Conservation (phyloP, 2,329 filamentous ascomycete species). For the Monosporascus sp. region DNA sequence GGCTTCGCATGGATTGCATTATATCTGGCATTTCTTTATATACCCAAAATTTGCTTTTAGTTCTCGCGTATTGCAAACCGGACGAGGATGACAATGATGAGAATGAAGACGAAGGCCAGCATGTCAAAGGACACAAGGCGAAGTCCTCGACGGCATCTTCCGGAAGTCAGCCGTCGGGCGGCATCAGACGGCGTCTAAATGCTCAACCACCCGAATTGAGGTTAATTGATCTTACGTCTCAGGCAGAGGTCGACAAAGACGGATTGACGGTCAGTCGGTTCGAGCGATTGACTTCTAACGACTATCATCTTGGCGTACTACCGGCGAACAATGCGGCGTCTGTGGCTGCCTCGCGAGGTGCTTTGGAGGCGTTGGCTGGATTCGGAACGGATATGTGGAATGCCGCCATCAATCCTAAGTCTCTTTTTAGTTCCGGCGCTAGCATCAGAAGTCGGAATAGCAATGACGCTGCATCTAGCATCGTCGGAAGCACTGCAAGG, state of each 20-base stretch:
- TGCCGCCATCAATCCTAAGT: slow-evolving; percentile 78
- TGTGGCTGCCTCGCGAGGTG: slow-evolving; percentile 59
- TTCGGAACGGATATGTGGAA: slow-evolving; percentile 80
- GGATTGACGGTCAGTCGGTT: slow-evolving; percentile 80
- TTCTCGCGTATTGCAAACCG: slow-evolving; percentile 82
- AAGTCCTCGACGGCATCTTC: slow-evolving; percentile 41
- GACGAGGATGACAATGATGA: slow-evolving; percentile 56
- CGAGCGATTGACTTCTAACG: slow-evolving; percentile 77
- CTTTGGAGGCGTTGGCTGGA: slow-evolving; percentile 70
- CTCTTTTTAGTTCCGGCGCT: slow-evolving; percentile 80
- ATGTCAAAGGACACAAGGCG: slow-evolving; percentile 31
- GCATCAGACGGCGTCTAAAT: slow-evolving; percentile 66
- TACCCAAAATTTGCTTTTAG: slow-evolving; percentile 82
- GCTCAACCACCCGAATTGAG: slow-evolving; percentile 83
- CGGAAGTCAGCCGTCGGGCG: slow-evolving; percentile 56
- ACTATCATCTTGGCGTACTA: slow-evolving; percentile 85
- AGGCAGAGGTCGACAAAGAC: slow-evolving; percentile 84
- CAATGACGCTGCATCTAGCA: slow-evolving; percentile 52
- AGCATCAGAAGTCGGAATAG: slow-evolving; percentile 63
- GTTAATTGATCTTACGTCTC: slow-evolving; percentile 81
- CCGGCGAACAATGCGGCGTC: slow-evolving; percentile 66
- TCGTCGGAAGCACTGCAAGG: slow-evolving; percentile 32
- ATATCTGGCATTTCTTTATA: slow-evolving; percentile 96
- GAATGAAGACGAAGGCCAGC: slow-evolving; percentile 28
- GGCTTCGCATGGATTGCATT: slow-evolving; percentile 92